These are phyloP conservation scores for Diaporthe ilicicola DNA, from an alignment of 2,329 filamentous ascomycete species.

Conservation along the genomic window DNA sequence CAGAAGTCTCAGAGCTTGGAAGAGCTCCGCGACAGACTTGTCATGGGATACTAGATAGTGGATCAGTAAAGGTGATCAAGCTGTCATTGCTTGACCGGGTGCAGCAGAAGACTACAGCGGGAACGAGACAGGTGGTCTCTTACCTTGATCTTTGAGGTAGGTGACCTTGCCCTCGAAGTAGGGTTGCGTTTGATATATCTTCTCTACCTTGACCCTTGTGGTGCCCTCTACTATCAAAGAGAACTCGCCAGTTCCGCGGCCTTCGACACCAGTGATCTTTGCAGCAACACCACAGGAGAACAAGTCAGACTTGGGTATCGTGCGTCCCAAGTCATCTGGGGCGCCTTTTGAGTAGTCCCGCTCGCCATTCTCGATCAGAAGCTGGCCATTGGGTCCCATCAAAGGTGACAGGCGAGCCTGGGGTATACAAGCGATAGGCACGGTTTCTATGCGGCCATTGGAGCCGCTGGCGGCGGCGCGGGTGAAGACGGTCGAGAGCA, in stretches of 20 bases:
- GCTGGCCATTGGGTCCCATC: conserved; percentile 77
- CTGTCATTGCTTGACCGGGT: not conserved
- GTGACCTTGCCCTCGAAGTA: conserved; percentile 86
- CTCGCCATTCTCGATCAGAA: conserved; percentile 73
- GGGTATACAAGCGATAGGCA: conserved; percentile 89
- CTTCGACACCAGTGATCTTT: conserved; percentile 81
- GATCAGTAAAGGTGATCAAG: conserved; percentile 34
- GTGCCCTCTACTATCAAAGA: conserved; percentile 87
- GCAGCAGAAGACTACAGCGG: conserved; percentile 9
- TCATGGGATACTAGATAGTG: conserved; percentile 52
- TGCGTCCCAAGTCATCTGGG: conserved; percentile 62
- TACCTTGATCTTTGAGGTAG: conserved; percentile 75
- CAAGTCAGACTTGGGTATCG: conserved; percentile 73
- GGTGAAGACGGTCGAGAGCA: conserved; percentile 86
- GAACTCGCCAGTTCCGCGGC: conserved; percentile 78
- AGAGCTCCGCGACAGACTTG: conserved; percentile 72
- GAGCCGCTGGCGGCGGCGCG: conserved; percentile 74
- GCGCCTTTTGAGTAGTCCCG: conserved; percentile 55
- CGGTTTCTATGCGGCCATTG: conserved; percentile 68
- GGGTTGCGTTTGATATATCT: conserved; percentile 78
- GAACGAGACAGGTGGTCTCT: conserved; percentile 37
- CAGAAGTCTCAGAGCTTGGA: conserved; percentile 82
- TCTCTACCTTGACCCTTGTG: conserved; percentile 78
- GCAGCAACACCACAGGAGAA: conserved; percentile 85
- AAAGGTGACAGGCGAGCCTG: conserved; percentile 72